phyloP scores from a whole-genome alignment of 2,329 filamentous ascomycete species.

The Aspergillus sp. region DNA sequence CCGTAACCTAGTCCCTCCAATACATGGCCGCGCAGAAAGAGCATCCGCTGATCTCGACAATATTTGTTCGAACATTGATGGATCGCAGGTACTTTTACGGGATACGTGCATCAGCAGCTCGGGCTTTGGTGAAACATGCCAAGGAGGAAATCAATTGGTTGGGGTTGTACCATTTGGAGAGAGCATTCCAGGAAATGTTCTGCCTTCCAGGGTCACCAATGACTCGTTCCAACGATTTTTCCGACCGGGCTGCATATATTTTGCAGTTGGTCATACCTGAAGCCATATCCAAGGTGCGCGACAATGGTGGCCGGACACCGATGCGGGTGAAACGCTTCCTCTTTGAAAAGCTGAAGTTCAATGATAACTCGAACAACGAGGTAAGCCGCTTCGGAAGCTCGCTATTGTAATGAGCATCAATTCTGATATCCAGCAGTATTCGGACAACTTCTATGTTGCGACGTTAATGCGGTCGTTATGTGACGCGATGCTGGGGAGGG shows the following conservation, averaged over 20 bases:
- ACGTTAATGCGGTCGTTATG: slow-evolving; percentile 63
- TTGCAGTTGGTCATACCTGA: slow-evolving; percentile 77
- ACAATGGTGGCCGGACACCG: slow-evolving; percentile 69
- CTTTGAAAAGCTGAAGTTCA: slow-evolving; percentile 81
- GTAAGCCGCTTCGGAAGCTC: slow-evolving; percentile 22
- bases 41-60: slow-evolving; percentile 78
- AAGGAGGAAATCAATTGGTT: slow-evolving; percentile 65
- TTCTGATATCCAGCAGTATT: slow-evolving; percentile 48
- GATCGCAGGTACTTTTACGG: slow-evolving; percentile 91
- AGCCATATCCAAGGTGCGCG: slow-evolving; percentile 71
- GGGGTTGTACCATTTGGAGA: slow-evolving; percentile 75
- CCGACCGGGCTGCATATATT: slow-evolving; percentile 75
- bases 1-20: slow-evolving; percentile 55
- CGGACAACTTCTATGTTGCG: slow-evolving; percentile 83
- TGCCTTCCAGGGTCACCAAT: slow-evolving; percentile 72
- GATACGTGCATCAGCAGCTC: slow-evolving; percentile 77
- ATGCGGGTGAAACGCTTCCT: slow-evolving; percentile 74
- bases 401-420: not conserved
- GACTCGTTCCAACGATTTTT: slow-evolving; percentile 85
- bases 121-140: slow-evolving; percentile 70
- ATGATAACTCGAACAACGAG: slow-evolving; percentile 84
- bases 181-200: slow-evolving; percentile 80
- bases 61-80: slow-evolving; percentile 81
- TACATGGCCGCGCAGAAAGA: slow-evolving; percentile 62
- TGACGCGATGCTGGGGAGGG: slow-evolving; percentile 45